phyloP scores from a whole-genome alignment of 352 stramenopile species.

The Phytophthora citricola region DNA sequence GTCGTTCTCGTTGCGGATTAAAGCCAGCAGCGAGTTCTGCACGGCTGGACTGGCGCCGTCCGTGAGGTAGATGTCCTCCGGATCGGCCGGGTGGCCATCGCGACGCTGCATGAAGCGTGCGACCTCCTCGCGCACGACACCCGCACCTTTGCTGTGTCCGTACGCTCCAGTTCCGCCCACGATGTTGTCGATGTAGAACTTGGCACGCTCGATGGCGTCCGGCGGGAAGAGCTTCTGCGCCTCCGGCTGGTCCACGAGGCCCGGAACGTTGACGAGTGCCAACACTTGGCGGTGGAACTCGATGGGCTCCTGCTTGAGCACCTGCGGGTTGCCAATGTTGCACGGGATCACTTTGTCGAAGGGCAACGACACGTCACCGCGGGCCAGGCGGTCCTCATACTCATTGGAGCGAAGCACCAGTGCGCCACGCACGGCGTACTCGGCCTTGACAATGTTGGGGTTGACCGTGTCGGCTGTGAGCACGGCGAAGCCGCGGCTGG shows the following conservation, averaged over 20 bases:
- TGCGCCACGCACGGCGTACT: slow-evolving; percentile 91
- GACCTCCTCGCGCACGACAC: slow-evolving; percentile 90
- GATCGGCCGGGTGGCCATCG: slow-evolving; percentile 91
- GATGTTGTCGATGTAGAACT: slow-evolving; percentile 89
- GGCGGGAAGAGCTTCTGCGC: slow-evolving; percentile 83
- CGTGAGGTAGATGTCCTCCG: slow-evolving; percentile 97
- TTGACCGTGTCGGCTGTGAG: slow-evolving; percentile 85
- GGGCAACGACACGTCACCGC: slow-evolving; percentile 67
- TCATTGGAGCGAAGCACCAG: slow-evolving; percentile 86
- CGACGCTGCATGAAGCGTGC: slow-evolving; percentile 88
- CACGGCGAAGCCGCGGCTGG: slow-evolving; percentile 61
- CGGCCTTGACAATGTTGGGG: slow-evolving; percentile 73
- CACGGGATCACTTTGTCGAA: slow-evolving; percentile 65
- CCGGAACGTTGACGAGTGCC: slow-evolving; percentile 89
- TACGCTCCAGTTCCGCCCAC: slow-evolving; percentile 92
- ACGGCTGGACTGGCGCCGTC: slow-evolving; percentile 97
- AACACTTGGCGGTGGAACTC: slow-evolving; percentile 95
- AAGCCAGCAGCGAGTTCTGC: slow-evolving; percentile 90
- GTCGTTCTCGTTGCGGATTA: slow-evolving; percentile 90
- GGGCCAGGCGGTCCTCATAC: slow-evolving; percentile 72
- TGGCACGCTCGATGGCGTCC: slow-evolving; percentile 89
- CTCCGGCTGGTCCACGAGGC: slow-evolving; percentile 85
- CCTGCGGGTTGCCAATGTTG: slow-evolving; percentile 22
- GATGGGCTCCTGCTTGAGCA: slow-evolving; percentile 95
- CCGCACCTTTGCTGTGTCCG: slow-evolving; percentile 91